Evolutionary conservation across 768 basidiomycete genomes (phyloP).

Genomic region (Mycena rebaudengoi): DNA sequence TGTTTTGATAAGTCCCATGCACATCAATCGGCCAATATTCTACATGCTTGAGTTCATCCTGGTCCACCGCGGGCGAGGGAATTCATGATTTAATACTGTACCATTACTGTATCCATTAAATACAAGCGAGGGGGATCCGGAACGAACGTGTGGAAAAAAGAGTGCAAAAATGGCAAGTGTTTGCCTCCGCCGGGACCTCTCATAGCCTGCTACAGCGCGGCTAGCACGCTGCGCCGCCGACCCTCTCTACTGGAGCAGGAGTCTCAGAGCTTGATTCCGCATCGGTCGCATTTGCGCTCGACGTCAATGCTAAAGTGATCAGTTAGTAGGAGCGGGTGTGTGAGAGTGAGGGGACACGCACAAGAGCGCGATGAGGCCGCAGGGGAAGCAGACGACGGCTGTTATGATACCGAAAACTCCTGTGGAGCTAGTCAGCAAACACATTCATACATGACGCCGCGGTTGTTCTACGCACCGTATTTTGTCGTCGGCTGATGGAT

Average conservation of each 20-base stretch:
- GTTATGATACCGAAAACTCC: slow-evolving; percentile 6
- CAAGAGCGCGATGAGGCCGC: neutral
- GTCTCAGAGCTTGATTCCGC: neutral
- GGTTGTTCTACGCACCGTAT: neutral
- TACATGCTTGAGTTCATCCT: neutral
- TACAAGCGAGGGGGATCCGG: neutral
- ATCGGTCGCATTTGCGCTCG: neutral
- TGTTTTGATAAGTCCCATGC: neutral
- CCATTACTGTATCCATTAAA: neutral
- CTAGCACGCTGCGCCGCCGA: neutral
- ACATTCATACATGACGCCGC: neutral
- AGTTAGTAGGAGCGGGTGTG: neutral
- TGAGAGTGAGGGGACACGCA: neutral
- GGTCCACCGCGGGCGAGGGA: neutral
- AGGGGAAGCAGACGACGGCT: slow-evolving; percentile 10
- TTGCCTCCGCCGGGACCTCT: neutral
- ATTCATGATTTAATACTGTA: neutral
- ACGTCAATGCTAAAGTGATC: neutral
- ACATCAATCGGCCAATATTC: neutral
- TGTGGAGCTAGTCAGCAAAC: neutral
- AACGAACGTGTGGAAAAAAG: neutral
- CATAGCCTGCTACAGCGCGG: neutral
- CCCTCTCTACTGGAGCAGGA: neutral
- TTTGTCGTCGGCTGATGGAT: neutral
- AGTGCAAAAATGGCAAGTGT: neutral